These are phyloP conservation scores for Taiwanofungus camphoratus DNA, from an alignment of 1,284 basidiomycete genomes.

Conservation along the genomic window DNA sequence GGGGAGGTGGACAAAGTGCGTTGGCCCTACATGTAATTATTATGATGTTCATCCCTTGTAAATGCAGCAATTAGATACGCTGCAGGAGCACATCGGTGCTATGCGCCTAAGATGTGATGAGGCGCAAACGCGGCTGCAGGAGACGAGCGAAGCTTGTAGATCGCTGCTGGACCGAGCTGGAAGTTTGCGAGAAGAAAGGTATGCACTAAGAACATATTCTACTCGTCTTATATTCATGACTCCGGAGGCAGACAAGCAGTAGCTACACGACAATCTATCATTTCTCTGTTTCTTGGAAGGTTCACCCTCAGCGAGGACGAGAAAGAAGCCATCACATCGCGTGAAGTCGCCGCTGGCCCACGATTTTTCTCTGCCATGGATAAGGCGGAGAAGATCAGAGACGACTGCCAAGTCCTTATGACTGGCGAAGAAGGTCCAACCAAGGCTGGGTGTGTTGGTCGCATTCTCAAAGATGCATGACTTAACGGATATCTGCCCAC, in stretches of 20 bases:
- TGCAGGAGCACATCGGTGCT: constrained; percentile 69
- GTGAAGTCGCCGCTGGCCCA: constrained; percentile 70
- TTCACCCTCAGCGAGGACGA: constrained; percentile 83
- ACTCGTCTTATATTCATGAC: constrained; percentile 1
- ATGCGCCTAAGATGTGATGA: constrained; percentile 83
- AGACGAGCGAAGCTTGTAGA: constrained; percentile 76
- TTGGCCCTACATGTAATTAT: constrained; percentile 9
- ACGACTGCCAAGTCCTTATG: constrained; percentile 84
- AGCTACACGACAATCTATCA: constrained; percentile 66
- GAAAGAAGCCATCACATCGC: constrained; percentile 65
- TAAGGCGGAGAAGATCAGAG: constrained; percentile 76
- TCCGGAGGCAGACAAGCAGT: constrained; percentile 51
- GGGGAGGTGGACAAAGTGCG: constrained; percentile 83
- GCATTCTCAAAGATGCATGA: constrained; percentile 1
- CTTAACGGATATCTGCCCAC: constrained; percentile 12
- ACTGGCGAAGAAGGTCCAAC: constrained; percentile 80
- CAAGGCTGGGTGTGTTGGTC: constrained; percentile 64
- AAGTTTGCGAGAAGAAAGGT: constrained; percentile 79
- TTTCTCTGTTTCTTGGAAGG: constrained; percentile 73
- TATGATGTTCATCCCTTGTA: background rate
- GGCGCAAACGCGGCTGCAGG: constrained; percentile 71
- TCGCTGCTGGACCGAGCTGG: constrained; percentile 85
- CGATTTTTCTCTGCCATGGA: constrained; percentile 85
- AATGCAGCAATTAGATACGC: constrained; percentile 68
- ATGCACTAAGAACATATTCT: too few relatives aligned